phyloP scores from a whole-genome alignment of 345 rosid species.

The Eucalyptus caleyi region DNA sequence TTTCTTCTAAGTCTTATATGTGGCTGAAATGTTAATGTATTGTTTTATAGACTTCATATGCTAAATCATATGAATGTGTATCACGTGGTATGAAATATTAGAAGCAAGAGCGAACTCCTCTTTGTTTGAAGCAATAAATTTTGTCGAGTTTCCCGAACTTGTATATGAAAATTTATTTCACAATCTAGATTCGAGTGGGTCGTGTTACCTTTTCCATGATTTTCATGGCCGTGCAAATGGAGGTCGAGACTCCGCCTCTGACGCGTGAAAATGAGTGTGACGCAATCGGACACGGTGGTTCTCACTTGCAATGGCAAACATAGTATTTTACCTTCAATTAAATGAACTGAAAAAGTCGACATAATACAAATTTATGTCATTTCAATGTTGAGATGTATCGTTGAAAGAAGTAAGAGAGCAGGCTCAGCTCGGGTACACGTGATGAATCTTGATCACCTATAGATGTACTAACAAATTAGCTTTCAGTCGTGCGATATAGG shows the following conservation, averaged over 20 bases:
- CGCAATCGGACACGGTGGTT: background rate
- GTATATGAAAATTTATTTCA: background rate
- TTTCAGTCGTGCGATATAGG: fast-evolving
- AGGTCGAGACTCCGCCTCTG: background rate
- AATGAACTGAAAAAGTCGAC: background rate
- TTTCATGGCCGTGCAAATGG: background rate
- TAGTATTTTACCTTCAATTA: background rate
- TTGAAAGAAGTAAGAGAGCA: too few relatives aligned
- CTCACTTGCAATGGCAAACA: background rate
- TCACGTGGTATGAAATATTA: background rate
- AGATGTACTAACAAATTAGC: too few relatives aligned
- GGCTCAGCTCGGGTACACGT: too few relatives aligned
- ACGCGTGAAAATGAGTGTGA: background rate
- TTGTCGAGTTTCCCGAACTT: background rate
- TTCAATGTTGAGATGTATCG: too few relatives aligned
- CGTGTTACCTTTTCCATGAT: background rate
- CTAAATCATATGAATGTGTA: background rate
- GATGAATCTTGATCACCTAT: too few relatives aligned
- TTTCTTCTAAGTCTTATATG: background rate
- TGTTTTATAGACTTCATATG: background rate
- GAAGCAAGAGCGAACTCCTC: background rate
- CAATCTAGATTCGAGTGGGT: background rate
- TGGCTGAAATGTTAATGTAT: background rate
- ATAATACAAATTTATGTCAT: too few relatives aligned
- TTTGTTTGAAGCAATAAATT: background rate